These are phyloP conservation scores for Penicillium odoratum DNA, from an alignment of 495 filamentous ascomycete genomes.

Conservation along the genomic window DNA sequence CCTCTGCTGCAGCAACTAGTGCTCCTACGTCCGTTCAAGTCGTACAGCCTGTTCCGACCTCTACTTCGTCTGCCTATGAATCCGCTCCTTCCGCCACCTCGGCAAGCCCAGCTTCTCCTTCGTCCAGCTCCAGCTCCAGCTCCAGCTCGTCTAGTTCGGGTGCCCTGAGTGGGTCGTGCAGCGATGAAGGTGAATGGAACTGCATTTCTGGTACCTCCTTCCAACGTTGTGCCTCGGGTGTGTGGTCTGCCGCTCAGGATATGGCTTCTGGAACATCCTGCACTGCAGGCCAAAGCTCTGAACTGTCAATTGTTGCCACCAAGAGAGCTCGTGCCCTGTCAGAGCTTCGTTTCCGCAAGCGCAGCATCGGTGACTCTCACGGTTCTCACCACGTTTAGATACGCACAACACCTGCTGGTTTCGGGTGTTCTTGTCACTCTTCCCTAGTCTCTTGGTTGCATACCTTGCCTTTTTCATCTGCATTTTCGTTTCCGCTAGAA, in stretches of 20 bases:
- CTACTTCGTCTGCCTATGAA: conserved; percentile 15
- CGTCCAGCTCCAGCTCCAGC: conserved; percentile 9
- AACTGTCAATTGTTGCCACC: conserved; percentile 38
- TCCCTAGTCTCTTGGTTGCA: conserved; percentile 9
- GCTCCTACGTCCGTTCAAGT: conserved; percentile 30
- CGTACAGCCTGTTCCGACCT: conserved; percentile 21
- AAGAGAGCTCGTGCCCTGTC: conserved; percentile 31
- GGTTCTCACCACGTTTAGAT: conserved; percentile 27
- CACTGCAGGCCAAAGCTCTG: conserved; percentile 47
- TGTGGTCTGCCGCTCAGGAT: conserved; percentile 53
- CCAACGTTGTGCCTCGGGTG: conserved; percentile 62
- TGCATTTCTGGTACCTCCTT: conserved; percentile 61
- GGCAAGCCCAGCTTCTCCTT: conserved; percentile 15
- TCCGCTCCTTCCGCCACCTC: conserved; percentile 16
- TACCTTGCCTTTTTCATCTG: conserved; percentile 10
- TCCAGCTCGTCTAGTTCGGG: conserved; percentile 19
- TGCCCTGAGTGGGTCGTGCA: conserved; percentile 40
- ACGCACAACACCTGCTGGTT: conserved; percentile 20
- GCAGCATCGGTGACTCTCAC: conserved; percentile 19
- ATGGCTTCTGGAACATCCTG: conserved; percentile 63
- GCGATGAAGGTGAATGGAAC: conserved; percentile 55
- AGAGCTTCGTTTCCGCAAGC: conserved; percentile 36
- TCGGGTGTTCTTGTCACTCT: conserved; percentile 13
- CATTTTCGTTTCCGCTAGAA: conserved; percentile 17
- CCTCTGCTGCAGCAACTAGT: conserved; percentile 14